Evolutionary conservation across 805 yeast genomes (phyloP).

Genomic region (Lipomyces chichibuensis): DNA sequence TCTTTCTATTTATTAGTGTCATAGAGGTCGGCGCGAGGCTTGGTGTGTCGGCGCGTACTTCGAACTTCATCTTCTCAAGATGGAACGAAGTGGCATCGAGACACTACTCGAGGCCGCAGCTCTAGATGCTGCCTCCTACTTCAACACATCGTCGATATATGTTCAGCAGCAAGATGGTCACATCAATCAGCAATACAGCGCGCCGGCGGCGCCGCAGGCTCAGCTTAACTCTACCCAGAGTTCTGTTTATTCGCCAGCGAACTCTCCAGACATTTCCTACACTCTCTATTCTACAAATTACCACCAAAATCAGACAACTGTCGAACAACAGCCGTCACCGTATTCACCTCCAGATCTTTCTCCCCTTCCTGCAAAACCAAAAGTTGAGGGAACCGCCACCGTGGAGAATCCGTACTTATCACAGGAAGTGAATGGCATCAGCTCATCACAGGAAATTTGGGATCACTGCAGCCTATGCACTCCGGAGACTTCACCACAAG

Average conservation of each 20-base stretch:
- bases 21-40: neutral
- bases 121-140: constrained; percentile 30
- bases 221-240: constrained; percentile 3
- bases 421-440: neutral
- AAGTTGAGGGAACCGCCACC: neutral
- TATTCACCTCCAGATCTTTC: constrained; percentile 26
- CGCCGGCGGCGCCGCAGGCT: constrained; percentile 1
- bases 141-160: constrained; percentile 8
- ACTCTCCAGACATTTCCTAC: constrained; percentile 27
- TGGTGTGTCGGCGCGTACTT: constrained; percentile 1
- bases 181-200: neutral
- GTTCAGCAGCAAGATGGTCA: neutral
- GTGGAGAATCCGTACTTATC: constrained; percentile 4
- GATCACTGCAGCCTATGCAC: constrained; percentile 35
- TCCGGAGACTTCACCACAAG: constrained; percentile 33
- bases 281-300: constrained; percentile 7
- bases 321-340: constrained; percentile 26
- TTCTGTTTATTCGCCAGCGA: constrained; percentile 22
- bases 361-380: constrained; percentile 4
- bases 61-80: constrained; percentile 5
- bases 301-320: constrained; percentile 9
- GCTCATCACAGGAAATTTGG: constrained; percentile 28
- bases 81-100: constrained; percentile 34
- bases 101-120: constrained; percentile 37
- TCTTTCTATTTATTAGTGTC: neutral